phyloP scores from a whole-genome alignment of 345 rosid genomes.

The Murraya paniculata region DNA sequence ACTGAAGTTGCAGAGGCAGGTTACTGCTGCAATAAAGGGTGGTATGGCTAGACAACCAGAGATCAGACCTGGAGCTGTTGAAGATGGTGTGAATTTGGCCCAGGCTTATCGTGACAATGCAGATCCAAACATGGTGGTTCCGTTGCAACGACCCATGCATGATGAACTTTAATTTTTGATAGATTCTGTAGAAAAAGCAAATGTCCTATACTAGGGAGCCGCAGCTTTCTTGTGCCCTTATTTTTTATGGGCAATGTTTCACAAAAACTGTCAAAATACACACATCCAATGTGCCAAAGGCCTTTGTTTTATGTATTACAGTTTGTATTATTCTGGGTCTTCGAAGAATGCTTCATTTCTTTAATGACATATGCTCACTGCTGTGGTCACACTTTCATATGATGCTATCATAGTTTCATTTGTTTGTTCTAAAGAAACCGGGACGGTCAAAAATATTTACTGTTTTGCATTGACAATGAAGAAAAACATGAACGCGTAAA shows the following conservation, averaged over 20 bases:
- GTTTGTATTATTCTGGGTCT: background rate
- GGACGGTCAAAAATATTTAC: slow-evolving; percentile 8
- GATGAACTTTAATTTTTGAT: slow-evolving; percentile 61
- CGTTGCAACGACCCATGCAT: slow-evolving; percentile 45
- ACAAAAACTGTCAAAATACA: background rate
- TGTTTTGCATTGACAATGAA: background rate
- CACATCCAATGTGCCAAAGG: background rate
- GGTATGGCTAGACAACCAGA: slow-evolving; percentile 55
- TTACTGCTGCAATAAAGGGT: slow-evolving; percentile 75
- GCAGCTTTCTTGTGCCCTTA: background rate
- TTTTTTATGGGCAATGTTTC: background rate
- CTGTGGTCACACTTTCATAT: background rate
- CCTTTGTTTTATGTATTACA: background rate
- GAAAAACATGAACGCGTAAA: background rate
- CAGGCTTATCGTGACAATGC: slow-evolving; percentile 36
- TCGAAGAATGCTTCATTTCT: background rate
- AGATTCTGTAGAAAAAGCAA: background rate
- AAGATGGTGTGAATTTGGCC: slow-evolving; percentile 39
- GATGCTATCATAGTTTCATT: background rate
- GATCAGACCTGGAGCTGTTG: slow-evolving; percentile 30
- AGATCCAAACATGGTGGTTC: slow-evolving; percentile 39
- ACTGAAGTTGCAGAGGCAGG: slow-evolving; percentile 66
- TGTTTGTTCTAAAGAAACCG: background rate
- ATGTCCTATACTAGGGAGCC: background rate
- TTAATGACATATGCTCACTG: background rate